Evolutionary conservation across 2,329 filamentous ascomycete genomes (phyloP).

Genomic region (Capronia coronata): DNA sequence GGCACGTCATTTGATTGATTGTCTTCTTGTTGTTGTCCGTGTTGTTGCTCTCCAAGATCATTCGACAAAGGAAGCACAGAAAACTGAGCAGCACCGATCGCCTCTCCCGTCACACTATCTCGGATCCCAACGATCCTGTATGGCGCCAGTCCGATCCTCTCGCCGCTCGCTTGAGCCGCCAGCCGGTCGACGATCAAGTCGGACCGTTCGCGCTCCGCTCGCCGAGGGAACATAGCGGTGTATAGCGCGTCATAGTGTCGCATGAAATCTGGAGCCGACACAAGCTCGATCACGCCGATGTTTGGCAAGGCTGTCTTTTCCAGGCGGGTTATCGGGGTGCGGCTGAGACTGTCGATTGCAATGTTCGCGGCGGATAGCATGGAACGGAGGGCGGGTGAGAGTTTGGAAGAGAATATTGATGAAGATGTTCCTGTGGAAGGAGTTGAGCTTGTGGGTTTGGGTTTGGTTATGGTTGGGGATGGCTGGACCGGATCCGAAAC

Average conservation of each 20-base stretch:
- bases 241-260: constrained; percentile 22
- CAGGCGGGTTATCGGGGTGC: constrained; percentile 12
- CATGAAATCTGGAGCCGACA: constrained; percentile 19
- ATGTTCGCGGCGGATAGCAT: neutral
- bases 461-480: neutral
- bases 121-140: constrained; percentile 25
- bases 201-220: constrained; percentile 21
- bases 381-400: neutral
- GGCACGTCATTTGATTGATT: no score
- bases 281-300: constrained; percentile 23
- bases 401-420: neutral
- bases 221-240: constrained; percentile 20
- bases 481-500: neutral
- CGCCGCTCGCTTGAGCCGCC: constrained; percentile 15
- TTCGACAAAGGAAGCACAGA: constrained; percentile 19
- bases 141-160: constrained; percentile 17
- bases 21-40: neutral
- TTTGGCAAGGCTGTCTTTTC: constrained; percentile 19
- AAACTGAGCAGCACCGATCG: constrained; percentile 27
- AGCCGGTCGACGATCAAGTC: constrained; percentile 24
- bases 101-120: constrained; percentile 13
- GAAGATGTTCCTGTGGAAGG: neutral
- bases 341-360: constrained; percentile 11
- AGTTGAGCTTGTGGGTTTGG: neutral
- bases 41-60: neutral